phyloP scores from a whole-genome alignment of 371 early-diverging fungal genomes.

The Catenaria anguillulae region DNA sequence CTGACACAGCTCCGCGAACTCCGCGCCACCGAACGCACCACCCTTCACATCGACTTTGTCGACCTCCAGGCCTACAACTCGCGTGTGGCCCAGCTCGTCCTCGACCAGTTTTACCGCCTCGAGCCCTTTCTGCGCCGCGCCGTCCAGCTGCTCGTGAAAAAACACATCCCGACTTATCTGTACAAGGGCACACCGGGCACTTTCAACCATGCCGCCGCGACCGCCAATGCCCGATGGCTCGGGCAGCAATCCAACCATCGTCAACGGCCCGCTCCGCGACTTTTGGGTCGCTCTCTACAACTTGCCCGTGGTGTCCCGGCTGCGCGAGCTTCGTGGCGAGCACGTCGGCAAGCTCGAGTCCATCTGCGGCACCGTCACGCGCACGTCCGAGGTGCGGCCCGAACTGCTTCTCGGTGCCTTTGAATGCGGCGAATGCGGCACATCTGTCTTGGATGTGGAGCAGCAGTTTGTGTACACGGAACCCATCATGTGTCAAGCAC shows the following conservation, averaged over 20 bases:
- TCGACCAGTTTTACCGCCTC: conserved; percentile 29
- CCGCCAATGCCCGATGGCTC: no score
- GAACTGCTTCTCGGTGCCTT: conserved; percentile 91
- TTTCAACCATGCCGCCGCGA: conserved; percentile 9
- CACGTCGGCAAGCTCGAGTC: conserved; percentile 74
- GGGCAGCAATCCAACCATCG: conserved; percentile 14
- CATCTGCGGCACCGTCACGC: conserved; percentile 93
- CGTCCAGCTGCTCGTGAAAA: conserved; percentile 56
- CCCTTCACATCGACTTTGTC: conserved; percentile 60
- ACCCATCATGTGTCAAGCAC: conserved; percentile 86
- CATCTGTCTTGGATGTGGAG: conserved; percentile 64
- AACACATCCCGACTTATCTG: conserved; percentile 47
- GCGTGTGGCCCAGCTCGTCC: conserved; percentile 18
- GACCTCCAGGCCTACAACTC: conserved; percentile 50
- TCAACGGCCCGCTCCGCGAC: conserved; percentile 32
- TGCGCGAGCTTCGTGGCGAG: conserved; percentile 79
- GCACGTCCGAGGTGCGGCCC: conserved; percentile 96
- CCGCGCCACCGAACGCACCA: conserved; percentile 18
- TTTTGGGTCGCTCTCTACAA: conserved; percentile 64
- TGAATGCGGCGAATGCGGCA: conserved; percentile 77
- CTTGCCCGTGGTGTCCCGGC: conserved; percentile 34
- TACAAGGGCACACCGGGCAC: conserved; percentile 23
- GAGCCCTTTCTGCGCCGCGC: conserved; percentile 72
- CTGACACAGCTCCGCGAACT: conserved; percentile 22
- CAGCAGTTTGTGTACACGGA: conserved; percentile 97